These are phyloP conservation scores for Suhomyces choctaworum DNA, from an alignment of 1,139 yeast genomes.

Conservation along the genomic window DNA sequence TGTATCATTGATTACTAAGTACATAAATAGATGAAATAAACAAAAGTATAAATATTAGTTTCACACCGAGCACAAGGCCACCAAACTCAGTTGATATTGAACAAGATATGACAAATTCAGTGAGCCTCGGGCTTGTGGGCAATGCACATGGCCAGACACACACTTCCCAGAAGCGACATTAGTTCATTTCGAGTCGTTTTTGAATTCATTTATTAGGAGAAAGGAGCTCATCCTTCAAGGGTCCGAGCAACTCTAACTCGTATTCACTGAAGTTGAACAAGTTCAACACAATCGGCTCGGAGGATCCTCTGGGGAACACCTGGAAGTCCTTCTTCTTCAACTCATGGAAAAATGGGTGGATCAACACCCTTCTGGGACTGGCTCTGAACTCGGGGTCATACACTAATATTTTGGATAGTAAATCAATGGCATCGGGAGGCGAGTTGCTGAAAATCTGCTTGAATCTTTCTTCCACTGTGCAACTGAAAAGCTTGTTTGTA, in stretches of 20 bases:
- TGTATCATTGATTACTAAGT: slow-evolving; percentile 9
- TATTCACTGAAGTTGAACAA: slow-evolving; percentile 55
- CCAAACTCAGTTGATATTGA: too few relatives aligned
- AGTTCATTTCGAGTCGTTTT: too few relatives aligned
- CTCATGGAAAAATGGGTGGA: slow-evolving; percentile 72
- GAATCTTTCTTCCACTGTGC: slow-evolving; percentile 62
- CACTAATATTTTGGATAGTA: slow-evolving; percentile 65
- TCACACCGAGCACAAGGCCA: neutral
- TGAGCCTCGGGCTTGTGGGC: neutral
- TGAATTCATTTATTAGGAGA: slow-evolving; percentile 12
- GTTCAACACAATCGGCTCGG: slow-evolving; percentile 43
- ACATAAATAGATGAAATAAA: slow-evolving; percentile 11
- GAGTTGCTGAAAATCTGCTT: slow-evolving; percentile 69
- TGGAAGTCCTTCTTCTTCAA: slow-evolving; percentile 58
- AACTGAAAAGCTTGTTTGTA: slow-evolving; percentile 64
- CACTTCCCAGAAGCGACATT: slow-evolving; percentile 12
- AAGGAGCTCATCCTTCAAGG: slow-evolving; percentile 37
- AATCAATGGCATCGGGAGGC: slow-evolving; percentile 69
- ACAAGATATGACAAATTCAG: neutral
- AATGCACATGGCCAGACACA: slow-evolving; percentile 3
- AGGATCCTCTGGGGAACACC: slow-evolving; percentile 56
- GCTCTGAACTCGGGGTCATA: slow-evolving; percentile 72
- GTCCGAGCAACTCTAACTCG: slow-evolving; percentile 53
- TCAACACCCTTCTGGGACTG: slow-evolving; percentile 64
- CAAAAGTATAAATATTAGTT: slow-evolving; percentile 10